These are phyloP conservation scores for Pilasporangium apinafurcum DNA, from an alignment of 352 stramenopile species.

Conservation along the genomic window DNA sequence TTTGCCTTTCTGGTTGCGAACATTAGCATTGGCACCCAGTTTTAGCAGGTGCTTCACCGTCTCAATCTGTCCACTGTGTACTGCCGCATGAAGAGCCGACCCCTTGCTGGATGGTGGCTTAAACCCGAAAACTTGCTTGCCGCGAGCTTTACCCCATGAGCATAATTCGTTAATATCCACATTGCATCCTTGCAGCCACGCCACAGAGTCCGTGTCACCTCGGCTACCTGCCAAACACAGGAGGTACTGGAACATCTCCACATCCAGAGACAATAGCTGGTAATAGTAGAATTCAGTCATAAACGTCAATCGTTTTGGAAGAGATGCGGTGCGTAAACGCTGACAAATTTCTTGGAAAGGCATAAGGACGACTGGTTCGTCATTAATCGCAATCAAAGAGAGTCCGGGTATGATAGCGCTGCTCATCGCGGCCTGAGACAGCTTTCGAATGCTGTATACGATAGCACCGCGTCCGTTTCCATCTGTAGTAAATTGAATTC, in stretches of 20 bases:
- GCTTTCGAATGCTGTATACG: constrained; percentile 69
- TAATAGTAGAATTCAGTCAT: constrained; percentile 86
- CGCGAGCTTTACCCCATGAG: constrained; percentile 61
- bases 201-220: constrained; percentile 61
- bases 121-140: constrained; percentile 70
- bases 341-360: constrained; percentile 73
- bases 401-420: constrained; percentile 58
- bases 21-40: constrained; percentile 39
- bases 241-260: constrained; percentile 78
- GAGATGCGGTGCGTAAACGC: constrained; percentile 40
- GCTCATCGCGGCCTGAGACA: constrained; percentile 76
- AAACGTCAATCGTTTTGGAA: constrained; percentile 81
- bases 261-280: constrained; percentile 63
- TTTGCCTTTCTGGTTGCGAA: constrained; percentile 50
- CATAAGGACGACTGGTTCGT: constrained; percentile 75
- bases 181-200: constrained; percentile 43
- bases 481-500: constrained; percentile 79
- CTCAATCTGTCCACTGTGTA: constrained; percentile 38
- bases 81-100: constrained; percentile 58
- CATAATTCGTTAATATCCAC: constrained; percentile 61
- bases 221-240: constrained; percentile 61
- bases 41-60: constrained; percentile 67
- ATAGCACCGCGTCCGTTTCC: constrained; percentile 70
- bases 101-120: constrained; percentile 44
- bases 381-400: constrained; percentile 78